These are phyloP conservation scores for Neurospora sp. DNA, from an alignment of 2,329 filamentous ascomycete genomes.

Conservation along the genomic window DNA sequence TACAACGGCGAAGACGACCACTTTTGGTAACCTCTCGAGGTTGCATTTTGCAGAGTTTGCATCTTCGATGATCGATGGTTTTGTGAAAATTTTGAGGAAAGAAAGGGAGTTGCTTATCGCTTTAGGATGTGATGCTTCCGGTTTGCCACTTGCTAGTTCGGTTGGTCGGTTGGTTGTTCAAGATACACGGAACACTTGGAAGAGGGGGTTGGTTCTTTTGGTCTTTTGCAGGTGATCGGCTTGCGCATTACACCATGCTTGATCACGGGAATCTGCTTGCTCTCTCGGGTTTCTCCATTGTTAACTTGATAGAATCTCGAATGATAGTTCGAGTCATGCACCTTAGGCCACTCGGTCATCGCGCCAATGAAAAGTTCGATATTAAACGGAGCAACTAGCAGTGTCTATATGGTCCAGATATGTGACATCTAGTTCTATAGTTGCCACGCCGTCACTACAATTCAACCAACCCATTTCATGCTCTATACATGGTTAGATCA, in stretches of 20 bases:
- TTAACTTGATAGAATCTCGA: not conserved
- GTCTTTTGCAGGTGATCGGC: not conserved
- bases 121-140: not conserved
- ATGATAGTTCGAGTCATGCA: too few relatives aligned
- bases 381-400: too few relatives aligned
- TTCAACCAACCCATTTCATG: not conserved
- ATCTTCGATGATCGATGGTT: not conserved
- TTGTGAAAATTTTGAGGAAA: not conserved
- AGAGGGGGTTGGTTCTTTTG: not conserved
- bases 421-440: not conserved
- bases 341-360: too few relatives aligned
- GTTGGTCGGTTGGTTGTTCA: not conserved
- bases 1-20: not conserved
- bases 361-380: not conserved
- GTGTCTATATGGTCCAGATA: not conserved
- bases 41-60: not conserved
- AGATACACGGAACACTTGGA: not conserved
- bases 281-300: not conserved
- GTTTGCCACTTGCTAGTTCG: not conserved
- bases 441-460: not conserved
- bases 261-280: not conserved
- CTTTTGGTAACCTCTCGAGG: not conserved
- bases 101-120: too few relatives aligned
- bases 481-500: not conserved
- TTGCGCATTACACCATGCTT: not conserved